phyloP scores from a whole-genome alignment of 208 protist genomes.

The Acanthamoeba castellanii region DNA sequence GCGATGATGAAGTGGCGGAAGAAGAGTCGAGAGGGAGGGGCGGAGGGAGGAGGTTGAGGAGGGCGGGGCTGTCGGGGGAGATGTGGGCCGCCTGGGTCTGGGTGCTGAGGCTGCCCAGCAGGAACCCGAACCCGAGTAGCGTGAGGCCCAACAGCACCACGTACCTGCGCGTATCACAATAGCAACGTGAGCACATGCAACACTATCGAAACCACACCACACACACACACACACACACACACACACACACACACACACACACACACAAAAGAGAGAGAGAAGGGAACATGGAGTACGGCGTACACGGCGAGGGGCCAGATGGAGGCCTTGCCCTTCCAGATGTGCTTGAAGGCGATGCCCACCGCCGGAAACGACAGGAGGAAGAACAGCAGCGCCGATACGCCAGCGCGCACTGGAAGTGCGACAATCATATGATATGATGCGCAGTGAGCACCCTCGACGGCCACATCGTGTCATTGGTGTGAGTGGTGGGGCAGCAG shows the following conservation, averaged over 20 bases:
- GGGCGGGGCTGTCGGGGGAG: not conserved
- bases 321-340: slow-evolving; percentile 69
- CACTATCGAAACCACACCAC: not conserved
- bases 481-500: not conserved
- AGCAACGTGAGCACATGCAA: too few species aligned
- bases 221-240: too few species aligned
- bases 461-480: too few species aligned
- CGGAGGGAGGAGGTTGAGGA: not conserved
- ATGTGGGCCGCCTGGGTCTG: slow-evolving; percentile 32
- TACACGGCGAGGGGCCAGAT: slow-evolving; percentile 62
- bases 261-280: not conserved
- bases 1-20: not conserved
- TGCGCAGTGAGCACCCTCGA: not conserved
- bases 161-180: not conserved
- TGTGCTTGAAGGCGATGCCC: slow-evolving; percentile 57
- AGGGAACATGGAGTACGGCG: not conserved
- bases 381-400: slow-evolving; percentile 48
- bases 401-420: slow-evolving; percentile 1
- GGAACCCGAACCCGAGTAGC: slow-evolving; percentile 52
- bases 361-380: slow-evolving; percentile 10
- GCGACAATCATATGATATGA: not conserved
- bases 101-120: slow-evolving; percentile 25
- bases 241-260: too few species aligned
- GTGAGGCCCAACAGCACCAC: slow-evolving; percentile 37
- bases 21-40: not conserved